Base-by-base conservation (phyloP, 306 rosid genomes). In the Elaeagnus macrophylla region DNA sequence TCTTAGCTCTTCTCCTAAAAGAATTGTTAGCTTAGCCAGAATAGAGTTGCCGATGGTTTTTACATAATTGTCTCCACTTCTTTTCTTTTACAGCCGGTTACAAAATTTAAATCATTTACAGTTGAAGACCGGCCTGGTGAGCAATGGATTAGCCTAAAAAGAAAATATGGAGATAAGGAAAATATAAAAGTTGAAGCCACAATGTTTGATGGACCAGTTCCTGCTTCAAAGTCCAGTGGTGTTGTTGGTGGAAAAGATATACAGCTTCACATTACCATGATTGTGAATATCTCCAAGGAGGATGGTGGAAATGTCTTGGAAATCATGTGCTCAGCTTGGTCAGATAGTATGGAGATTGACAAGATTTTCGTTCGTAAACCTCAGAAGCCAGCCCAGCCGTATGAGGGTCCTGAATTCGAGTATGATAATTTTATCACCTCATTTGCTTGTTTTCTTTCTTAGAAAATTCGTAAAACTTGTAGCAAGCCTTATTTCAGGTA, bases 271-370 rank as follows among this genome's bases (percentile, higher is more conserved):
- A 78, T 84, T 59, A 77, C 83, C 52, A 45, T 80, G 60, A 54
- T 83, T 67, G 79, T 91, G 42, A 78, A 56, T 62, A 84, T 91
- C 53, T 70, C 75, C 67, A 91, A 86, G 75, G 81, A 73, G 50
- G 75, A 53, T 39, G 70, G 71, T 48, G 62, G 58, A 14, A 60
- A 64, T 8, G 66, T 71, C 52, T 64, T 91, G 70, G 95, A 86
- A 75, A 64, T 91, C 53, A 37, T 61, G 73, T 86, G 99, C 75
- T 87, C 93, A 12, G 96, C 79, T 65, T 87, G 96, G 99, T 85
- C 83, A n/a, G 85, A 84, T 63, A 60, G 37, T 36, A 56, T 87
- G 20, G 89, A 76, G 77, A 82, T 86, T 39, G 68, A 76, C 60
- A 76, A 67, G 64, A 64, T 86, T 52, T 63, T 63, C 41, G 4